Percentiles rank a stretch among this genome's conserved stretches.
Conservation (phyloP, 257 asterid species). For the Capsicum rhomboideum region DNA sequence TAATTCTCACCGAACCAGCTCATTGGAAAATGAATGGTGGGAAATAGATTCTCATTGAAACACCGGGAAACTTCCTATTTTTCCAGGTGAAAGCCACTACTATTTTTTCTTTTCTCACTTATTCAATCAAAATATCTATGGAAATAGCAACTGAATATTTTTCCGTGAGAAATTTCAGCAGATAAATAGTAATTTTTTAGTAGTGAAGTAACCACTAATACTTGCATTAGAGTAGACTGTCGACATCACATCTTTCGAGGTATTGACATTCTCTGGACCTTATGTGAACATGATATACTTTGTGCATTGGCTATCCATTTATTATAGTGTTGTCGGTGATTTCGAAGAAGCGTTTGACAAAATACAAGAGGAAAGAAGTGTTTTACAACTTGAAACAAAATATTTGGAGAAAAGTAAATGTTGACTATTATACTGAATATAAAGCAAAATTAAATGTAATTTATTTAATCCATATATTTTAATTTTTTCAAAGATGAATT, state of each 20-base stretch:
- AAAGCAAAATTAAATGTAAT: background rate
- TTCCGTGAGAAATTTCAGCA: too few species aligned
- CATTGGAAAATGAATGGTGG: too few species aligned
- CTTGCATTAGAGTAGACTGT: background rate
- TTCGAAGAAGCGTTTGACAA: background rate
- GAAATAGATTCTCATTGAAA: too few species aligned
- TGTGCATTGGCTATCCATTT: too few species aligned
- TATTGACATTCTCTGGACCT: background rate
- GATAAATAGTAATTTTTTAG: too few species aligned
- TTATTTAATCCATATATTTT: background rate
- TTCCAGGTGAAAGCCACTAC: too few species aligned
- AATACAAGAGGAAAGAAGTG: background rate
- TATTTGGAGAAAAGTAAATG: background rate
- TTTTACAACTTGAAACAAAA: background rate
- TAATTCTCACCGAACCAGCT: too few species aligned
- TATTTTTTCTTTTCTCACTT: too few species aligned
- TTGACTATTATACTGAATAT: background rate
- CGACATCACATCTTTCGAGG: background rate
- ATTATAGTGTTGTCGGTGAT: background rate
- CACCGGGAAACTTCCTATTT: too few species aligned
- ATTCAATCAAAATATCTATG: too few species aligned
- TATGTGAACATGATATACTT: background rate
- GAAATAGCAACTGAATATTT: too few species aligned
- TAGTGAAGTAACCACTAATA: background rate
- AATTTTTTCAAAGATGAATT: background rate